Conservation (phyloP, 176 grass and related monocot genomes). For the Saccharum spontaneum region DNA sequence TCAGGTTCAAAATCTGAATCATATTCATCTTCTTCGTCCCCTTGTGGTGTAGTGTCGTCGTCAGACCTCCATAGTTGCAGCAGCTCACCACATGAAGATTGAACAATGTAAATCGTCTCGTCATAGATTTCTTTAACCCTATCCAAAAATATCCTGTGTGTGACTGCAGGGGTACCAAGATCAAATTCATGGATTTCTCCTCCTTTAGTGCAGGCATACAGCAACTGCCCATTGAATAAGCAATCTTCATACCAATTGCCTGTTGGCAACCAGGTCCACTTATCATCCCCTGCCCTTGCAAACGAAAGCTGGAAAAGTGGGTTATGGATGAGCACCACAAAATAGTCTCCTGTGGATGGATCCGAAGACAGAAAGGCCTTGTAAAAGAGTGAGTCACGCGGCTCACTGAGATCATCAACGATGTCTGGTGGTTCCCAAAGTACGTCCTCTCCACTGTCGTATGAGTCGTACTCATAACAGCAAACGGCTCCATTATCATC, state of each 20-base stretch:
- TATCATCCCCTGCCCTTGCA: slow-evolving; percentile 3
- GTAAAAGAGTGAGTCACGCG: no score
- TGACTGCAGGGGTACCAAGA: background rate
- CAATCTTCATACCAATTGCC: background rate
- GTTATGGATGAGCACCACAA: slow-evolving; percentile 9
- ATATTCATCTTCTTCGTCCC: background rate
- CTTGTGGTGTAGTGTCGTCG: no score
- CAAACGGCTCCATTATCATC: background rate
- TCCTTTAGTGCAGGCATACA: background rate
- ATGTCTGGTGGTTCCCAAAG: no score
- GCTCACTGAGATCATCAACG: no score
- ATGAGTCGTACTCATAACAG: background rate
- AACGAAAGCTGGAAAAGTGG: background rate
- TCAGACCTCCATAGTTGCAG: background rate
- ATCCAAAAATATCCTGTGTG: background rate
- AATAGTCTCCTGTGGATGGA: background rate
- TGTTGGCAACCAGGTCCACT: slow-evolving; percentile 4
- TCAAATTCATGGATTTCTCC: no score
- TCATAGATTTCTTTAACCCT: background rate
- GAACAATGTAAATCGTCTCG: background rate
- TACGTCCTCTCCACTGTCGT: background rate
- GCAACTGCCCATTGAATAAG: background rate
- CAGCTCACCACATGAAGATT: slow-evolving; percentile 1
- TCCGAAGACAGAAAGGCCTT: no score
- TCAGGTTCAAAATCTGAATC: background rate